Evolutionary conservation across 352 stramenopile species (phyloP).

Genomic region (Pythium plurisporium): DNA sequence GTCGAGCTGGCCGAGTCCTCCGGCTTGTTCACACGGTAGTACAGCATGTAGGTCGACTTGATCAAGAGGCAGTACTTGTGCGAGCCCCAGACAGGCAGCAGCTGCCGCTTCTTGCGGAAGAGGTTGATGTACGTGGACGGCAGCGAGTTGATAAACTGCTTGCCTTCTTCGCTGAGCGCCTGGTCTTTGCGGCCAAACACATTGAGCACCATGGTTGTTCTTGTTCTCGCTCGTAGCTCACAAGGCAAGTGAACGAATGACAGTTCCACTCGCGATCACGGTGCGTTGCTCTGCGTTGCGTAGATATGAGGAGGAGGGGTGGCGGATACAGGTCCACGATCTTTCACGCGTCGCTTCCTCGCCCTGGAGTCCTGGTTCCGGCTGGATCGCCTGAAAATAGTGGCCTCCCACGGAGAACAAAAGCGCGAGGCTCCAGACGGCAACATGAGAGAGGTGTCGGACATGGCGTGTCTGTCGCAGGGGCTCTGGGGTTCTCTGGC

Average conservation of each 20-base stretch:
- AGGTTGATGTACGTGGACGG: conserved; percentile 78
- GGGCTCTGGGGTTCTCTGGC: no score
- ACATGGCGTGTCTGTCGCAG: conserved; percentile 4
- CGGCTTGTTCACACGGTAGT: conserved; percentile 66
- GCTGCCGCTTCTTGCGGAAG: conserved; percentile 79
- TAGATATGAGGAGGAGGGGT: background rate
- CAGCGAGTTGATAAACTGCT: conserved; percentile 80
- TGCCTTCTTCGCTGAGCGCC: conserved; percentile 71
- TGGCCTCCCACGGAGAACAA: background rate
- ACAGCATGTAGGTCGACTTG: conserved; percentile 83
- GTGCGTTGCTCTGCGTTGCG: background rate
- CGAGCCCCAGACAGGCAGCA: conserved; percentile 79
- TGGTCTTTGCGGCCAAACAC: conserved; percentile 72
- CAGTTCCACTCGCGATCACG: background rate
- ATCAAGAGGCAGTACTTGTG: conserved; percentile 86
- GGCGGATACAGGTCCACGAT: background rate
- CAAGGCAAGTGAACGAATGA: conserved; percentile 22
- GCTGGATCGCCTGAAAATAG: conserved; percentile 21
- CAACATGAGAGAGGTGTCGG: background rate
- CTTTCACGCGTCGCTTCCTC: no score
- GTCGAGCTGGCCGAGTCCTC: conserved; percentile 29
- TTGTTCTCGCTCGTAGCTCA: background rate
- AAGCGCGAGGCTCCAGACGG: background rate
- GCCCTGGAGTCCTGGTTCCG: conserved; percentile 25
- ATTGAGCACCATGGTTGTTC: conserved; percentile 60